Base-by-base conservation (phyloP, 768 basidiomycete genomes). In the Mycena filopes region DNA sequence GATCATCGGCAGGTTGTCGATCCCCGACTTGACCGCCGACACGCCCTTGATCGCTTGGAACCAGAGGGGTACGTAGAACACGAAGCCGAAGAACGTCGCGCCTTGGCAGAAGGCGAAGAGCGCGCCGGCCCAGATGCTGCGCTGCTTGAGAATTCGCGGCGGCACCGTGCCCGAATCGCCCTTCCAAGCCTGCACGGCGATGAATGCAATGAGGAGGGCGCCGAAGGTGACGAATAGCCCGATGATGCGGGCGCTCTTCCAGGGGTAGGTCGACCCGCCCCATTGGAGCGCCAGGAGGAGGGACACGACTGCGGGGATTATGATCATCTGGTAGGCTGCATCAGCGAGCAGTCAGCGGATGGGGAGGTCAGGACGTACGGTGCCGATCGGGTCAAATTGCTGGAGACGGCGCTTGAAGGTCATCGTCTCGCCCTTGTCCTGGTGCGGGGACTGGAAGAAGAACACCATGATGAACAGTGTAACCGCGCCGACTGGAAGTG, bases 261-360 rank as follows among this genome's bases (percentile, higher is more conserved):
- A 86, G 2, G 80, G 71, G 65, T 81, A 80, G 13, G 71, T 71
- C 65, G 80, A 79, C 0, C 83, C 83, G 13, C 82, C 84, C 80
- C 81, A 82, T 55, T 82, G 79, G 0, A 84, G 72, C 9, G 83
- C 78, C 16, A 84, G 72, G 16, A 72, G 63, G 9, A 69, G 46
- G 49, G 56, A 68, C 23, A 66, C 54, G 33, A 65, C 53, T n/a
- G 61, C 61, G 25, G 63, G 49, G 28, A 72, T 64, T n/a, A 72
- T 61, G 18, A 72, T 28, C n/a, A 63, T 21, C 61, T 63, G 26
- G 2, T 26, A n/a, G n/a, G n/a, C n/a, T n/a, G n/a, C n/a, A n/a
- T n/a, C n/a, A n/a, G n/a, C n/a, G n/a, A n/a, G n/a, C n/a, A n/a
- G n/a, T n/a, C n/a, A n/a, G n/a, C n/a, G n/a, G n/a, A n/a, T n/a